phyloP scores from a whole-genome alignment of 2,329 filamentous ascomycete genomes.

The Aquanectria penicillioides region DNA sequence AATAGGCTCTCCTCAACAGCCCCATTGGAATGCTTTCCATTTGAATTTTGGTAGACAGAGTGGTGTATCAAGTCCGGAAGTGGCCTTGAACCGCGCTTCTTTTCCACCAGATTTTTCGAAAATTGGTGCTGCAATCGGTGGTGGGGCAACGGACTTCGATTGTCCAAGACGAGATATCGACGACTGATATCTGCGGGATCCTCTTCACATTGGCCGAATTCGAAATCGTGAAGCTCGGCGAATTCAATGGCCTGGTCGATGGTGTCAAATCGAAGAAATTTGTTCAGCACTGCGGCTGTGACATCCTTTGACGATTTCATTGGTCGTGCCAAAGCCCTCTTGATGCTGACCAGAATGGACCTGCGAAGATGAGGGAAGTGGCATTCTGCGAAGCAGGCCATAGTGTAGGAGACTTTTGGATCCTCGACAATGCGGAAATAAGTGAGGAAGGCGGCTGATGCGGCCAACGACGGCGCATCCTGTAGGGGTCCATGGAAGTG shows the following conservation, averaged over 20 bases:
- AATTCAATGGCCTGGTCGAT: conserved; percentile 73
- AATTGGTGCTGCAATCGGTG: conserved; percentile 65
- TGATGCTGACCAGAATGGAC: conserved; percentile 65
- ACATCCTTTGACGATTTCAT: conserved; percentile 69
- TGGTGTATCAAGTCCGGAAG: conserved; percentile 66
- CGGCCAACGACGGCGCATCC: conserved; percentile 58
- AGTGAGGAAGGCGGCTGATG: conserved; percentile 60
- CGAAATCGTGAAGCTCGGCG: conserved; percentile 66
- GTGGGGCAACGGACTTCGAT: conserved; percentile 55
- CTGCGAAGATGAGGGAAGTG: conserved; percentile 71
- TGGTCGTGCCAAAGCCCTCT: conserved; percentile 64
- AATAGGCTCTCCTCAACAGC: conserved; percentile 44
- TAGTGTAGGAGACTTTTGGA: conserved; percentile 70
- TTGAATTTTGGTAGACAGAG: conserved; percentile 59
- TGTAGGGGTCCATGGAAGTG: conserved; percentile 67
- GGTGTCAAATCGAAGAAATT: conserved; percentile 72
- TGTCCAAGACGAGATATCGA: conserved; percentile 57
- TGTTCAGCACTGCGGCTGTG: conserved; percentile 65
- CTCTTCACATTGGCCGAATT: conserved; percentile 55
- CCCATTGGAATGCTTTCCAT: conserved; percentile 26
- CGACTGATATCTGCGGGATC: conserved; percentile 48
- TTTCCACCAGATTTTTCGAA: conserved; percentile 66
- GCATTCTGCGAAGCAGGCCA: conserved; percentile 76
- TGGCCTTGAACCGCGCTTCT: conserved; percentile 63
- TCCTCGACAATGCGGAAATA: conserved; percentile 71